Percentiles rank a stretch among this genome's conserved stretches.
Conservation (phyloP, 2,329 filamentous ascomycete genomes). For the Fusarium anguioides region DNA sequence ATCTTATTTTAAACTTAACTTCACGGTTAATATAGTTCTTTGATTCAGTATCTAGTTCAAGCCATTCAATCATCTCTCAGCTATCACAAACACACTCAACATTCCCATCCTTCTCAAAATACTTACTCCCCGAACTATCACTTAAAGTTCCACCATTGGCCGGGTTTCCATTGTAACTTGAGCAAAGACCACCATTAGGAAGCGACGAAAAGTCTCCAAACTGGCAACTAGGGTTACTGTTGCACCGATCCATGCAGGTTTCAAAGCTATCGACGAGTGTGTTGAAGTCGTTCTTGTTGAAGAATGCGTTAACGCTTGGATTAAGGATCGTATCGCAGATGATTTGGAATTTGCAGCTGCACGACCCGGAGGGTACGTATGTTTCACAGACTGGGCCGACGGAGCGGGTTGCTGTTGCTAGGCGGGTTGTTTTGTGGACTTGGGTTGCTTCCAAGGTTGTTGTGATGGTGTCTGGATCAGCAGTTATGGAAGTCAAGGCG, state of each 20-base stretch:
- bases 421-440: neutral
- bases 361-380: neutral
- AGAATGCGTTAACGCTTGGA: fast-evolving
- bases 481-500: fast-evolving
- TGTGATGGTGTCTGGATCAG: fast-evolving
- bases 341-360: neutral
- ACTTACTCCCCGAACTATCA: fast-evolving
- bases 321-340: fast-evolving
- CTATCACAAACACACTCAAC: too few species aligned
- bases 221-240: neutral
- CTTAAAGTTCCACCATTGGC: fast-evolving
- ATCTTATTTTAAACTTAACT: neutral
- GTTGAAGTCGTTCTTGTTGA: neutral
- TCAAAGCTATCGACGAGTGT: neutral
- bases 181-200: neutral
- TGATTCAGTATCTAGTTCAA: too few species aligned
- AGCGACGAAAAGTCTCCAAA: neutral
- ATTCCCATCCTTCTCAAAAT: conserved; percentile 3
- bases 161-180: neutral
- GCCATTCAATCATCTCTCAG: too few species aligned
- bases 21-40: too few species aligned
- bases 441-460: neutral
- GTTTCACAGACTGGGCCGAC: neutral
- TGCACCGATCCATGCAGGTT: neutral
- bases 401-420: neutral